These are phyloP conservation scores for Cyclostephanos invisitatus DNA, from an alignment of 108 stramenopile species.

Conservation along the genomic window DNA sequence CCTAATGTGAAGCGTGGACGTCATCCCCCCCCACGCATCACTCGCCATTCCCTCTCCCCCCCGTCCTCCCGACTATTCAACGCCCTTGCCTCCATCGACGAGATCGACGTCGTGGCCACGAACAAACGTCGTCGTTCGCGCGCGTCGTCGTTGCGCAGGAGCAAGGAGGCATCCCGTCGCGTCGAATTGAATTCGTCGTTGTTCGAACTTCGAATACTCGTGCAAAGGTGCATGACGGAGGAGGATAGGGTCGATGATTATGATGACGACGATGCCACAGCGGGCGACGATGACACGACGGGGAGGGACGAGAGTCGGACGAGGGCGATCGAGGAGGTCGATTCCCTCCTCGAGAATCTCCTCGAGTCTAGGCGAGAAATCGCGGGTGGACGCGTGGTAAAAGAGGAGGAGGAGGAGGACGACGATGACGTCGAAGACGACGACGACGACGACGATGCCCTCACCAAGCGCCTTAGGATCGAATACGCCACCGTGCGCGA, in stretches of 20 bases:
- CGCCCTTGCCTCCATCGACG: constrained; percentile 37
- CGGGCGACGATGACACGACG: constrained; percentile 15
- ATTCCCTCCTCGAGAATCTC: constrained; percentile 65
- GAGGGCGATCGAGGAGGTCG: constrained; percentile 58
- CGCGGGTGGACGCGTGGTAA: constrained; percentile 37
- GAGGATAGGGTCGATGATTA: constrained; percentile 12
- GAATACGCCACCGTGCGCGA: constrained; percentile 62
- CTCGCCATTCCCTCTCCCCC: background rate
- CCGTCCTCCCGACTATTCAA: constrained; percentile 16
- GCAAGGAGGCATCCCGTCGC: constrained; percentile 55
- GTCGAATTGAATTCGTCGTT: constrained; percentile 58
- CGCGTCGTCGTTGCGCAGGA: constrained; percentile 1
- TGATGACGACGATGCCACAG: background rate
- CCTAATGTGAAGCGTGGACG: background rate
- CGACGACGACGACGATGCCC: background rate
- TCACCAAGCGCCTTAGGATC: constrained; percentile 34
- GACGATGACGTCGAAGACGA: background rate
- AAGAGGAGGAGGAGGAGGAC: constrained; percentile 55
- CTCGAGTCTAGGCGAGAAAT: constrained; percentile 38
- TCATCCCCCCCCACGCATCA: background rate
- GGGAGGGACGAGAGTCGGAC: constrained; percentile 13
- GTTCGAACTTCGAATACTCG: constrained; percentile 72
- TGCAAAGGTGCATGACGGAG: constrained; percentile 57
- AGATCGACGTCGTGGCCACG: constrained; percentile 32
- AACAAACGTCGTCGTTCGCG: constrained; percentile 17